phyloP scores from a whole-genome alignment of 73 alveolate species.

The Stentor roeselii region DNA sequence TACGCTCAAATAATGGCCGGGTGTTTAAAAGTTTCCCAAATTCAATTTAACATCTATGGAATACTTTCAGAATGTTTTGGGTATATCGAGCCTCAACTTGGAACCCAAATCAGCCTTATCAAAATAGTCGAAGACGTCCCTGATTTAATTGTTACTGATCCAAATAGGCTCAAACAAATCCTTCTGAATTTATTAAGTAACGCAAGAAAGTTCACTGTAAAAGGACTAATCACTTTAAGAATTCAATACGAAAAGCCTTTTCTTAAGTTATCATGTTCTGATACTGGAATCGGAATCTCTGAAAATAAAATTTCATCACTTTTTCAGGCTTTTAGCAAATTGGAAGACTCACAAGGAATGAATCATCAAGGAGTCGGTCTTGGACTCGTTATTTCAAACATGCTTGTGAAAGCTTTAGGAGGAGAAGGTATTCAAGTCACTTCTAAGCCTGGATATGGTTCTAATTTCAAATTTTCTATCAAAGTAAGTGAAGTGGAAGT shows the following conservation, averaged over 20 bases:
- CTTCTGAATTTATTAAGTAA: not conserved
- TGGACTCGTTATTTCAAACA: constrained; percentile 2
- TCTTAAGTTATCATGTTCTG: not conserved
- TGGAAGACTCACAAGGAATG: not conserved
- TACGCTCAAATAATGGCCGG: constrained; percentile 16
- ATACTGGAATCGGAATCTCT: constrained; percentile 12
- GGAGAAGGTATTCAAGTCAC: constrained; percentile 9
- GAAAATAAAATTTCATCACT: not conserved
- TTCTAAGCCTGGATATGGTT: not conserved
- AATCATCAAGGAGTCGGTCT: constrained; percentile 5
- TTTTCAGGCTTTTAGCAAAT: not conserved
- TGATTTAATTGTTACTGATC: constrained; percentile 3
- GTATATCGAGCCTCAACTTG: not conserved
- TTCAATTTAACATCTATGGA: not conserved
- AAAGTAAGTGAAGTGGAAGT: not conserved
- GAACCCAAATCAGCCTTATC: not conserved
- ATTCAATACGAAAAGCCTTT: not conserved
- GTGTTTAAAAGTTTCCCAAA: not conserved
- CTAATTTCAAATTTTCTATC: not conserved
- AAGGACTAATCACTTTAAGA: not conserved
- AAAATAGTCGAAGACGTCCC: not conserved
- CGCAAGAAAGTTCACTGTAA: constrained; percentile 13
- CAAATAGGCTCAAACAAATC: not conserved
- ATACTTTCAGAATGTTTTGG: not conserved
- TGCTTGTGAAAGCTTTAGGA: not conserved